Conservation (phyloP, 768 basidiomycete genomes). For the Phlebiopsis flavidoalba region DNA sequence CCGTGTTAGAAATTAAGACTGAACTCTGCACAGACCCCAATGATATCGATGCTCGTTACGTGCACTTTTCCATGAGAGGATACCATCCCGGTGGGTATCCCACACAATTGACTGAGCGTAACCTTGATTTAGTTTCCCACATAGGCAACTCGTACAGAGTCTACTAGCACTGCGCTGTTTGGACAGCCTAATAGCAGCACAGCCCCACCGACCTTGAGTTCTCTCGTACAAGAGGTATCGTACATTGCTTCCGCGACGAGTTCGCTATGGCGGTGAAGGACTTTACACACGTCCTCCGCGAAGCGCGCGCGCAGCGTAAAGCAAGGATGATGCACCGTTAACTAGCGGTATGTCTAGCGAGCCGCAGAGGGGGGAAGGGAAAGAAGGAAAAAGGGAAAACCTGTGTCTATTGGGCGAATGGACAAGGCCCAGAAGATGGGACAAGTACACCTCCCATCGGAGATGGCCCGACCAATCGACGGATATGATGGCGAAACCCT, state of each 20-base stretch:
- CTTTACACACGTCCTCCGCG: constrained; percentile 76
- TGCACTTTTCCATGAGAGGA: constrained; percentile 96
- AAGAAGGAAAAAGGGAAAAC: constrained; percentile 51
- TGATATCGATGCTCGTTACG: constrained; percentile 78
- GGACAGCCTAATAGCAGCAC: constrained; percentile 68
- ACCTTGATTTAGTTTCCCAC: constrained; percentile 15
- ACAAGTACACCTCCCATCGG: constrained; percentile 38
- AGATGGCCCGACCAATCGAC: constrained; percentile 38
- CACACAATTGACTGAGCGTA: background rate
- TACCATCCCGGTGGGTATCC: constrained; percentile 69
- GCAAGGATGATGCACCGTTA: constrained; percentile 51
- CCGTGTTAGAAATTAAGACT: constrained; percentile 3
- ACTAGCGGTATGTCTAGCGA: constrained; percentile 33
- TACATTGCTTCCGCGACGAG: constrained; percentile 85
- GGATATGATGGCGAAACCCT: constrained; percentile 44
- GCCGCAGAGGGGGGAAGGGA: constrained; percentile 35
- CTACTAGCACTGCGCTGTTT: constrained; percentile 72
- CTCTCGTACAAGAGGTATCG: constrained; percentile 85
- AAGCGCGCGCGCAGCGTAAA: constrained; percentile 68
- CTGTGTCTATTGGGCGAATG: constrained; percentile 43
- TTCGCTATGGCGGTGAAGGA: constrained; percentile 69
- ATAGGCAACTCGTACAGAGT: constrained; percentile 81
- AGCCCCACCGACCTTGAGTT: constrained; percentile 81
- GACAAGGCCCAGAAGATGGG: constrained; percentile 65
- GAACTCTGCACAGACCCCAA: constrained; percentile 50